These are phyloP conservation scores for Claviceps digitariae DNA, from an alignment of 2,329 filamentous ascomycete species.

Conservation along the genomic window DNA sequence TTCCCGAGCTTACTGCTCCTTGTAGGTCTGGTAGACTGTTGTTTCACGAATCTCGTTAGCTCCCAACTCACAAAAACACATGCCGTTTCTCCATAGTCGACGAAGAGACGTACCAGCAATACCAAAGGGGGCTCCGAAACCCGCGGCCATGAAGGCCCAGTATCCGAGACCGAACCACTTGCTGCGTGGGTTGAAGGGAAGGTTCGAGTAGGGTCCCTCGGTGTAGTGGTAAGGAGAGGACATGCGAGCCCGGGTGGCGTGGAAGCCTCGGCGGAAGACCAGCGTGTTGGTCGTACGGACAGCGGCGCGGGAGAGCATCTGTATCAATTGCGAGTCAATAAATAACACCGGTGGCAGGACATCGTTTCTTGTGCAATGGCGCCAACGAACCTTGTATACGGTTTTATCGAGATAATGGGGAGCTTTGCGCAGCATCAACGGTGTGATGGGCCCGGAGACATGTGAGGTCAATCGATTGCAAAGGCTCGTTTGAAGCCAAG, in stretches of 20 bases:
- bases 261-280: slow-evolving; percentile 85
- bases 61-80: neutral
- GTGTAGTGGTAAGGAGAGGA: slow-evolving; percentile 95
- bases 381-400: slow-evolving; percentile 8
- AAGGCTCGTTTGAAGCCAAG: slow-evolving; percentile 12
- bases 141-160: slow-evolving; percentile 54
- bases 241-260: slow-evolving; percentile 73
- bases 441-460: slow-evolving; percentile 16
- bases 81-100: neutral
- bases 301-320: slow-evolving; percentile 76
- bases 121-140: slow-evolving; percentile 49
- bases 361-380: neutral
- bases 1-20: slow-evolving; percentile 20
- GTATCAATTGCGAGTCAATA: slow-evolving; percentile 24
- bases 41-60: slow-evolving; percentile 1
- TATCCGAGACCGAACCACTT: slow-evolving; percentile 73
- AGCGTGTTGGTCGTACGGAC: slow-evolving; percentile 50
- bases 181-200: slow-evolving; percentile 93
- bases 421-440: slow-evolving; percentile 14
- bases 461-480: slow-evolving; percentile 18
- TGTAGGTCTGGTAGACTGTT: slow-evolving; percentile 35
- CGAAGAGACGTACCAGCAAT: slow-evolving; percentile 41
- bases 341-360: slow-evolving; percentile 12
- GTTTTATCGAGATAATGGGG: slow-evolving; percentile 8
- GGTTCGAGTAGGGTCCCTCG: slow-evolving; percentile 85